Base-by-base conservation (phyloP, 495 filamentous ascomycete genomes). In the Glutinoglossum americanum region DNA sequence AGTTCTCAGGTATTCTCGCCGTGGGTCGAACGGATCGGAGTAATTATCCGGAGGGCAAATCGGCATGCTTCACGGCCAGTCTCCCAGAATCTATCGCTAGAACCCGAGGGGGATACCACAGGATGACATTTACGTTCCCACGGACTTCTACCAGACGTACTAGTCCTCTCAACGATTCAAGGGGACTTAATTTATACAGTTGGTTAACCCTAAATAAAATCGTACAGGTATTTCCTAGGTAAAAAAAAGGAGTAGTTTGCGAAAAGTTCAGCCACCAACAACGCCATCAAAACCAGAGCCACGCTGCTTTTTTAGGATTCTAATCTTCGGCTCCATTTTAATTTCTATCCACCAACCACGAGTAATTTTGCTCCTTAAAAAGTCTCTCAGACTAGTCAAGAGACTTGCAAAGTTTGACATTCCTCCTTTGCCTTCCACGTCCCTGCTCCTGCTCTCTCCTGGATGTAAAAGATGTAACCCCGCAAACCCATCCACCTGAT, bases 381-480 rank as follows among this genome's bases (percentile, higher is more conserved):
- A 57, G 57, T 65, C 63, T 59, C 68, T 64, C 10, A 68, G 8
- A 0, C 15, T 51, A 21, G 21, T 39, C 39, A 45, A 61, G n/a
- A 13, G 17, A 3, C 21, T 57, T 0, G 26, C 4, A 7, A 44
- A 15, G 27, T 0, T 49, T 21, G 13, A 26, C n/a, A 6, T 23
- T 26, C 17, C 45, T 58, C 25, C 30, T 13, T 17, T 15, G 26
- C 21, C 33, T 28, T 44, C 54, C 33, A 25, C 28, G 9, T 44
- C 54, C 27, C 3, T 44, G 66, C 72, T 32, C 1, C 41, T 45
- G 11, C 32, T 30, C 17, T 70, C 65, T 10, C 74, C 77, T 2
- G 82, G 81, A 56, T 70, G 75, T 53, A 85, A 60, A 21, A 94
- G 47, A 59, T 77, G 75, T 11, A 94, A 61, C 0, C 90, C 87